A percentile compares a stretch with the other conserved stretches of the same genome.
phyloP scores from a whole-genome alignment of 805 yeast species.

The Saturnispora diversa region DNA sequence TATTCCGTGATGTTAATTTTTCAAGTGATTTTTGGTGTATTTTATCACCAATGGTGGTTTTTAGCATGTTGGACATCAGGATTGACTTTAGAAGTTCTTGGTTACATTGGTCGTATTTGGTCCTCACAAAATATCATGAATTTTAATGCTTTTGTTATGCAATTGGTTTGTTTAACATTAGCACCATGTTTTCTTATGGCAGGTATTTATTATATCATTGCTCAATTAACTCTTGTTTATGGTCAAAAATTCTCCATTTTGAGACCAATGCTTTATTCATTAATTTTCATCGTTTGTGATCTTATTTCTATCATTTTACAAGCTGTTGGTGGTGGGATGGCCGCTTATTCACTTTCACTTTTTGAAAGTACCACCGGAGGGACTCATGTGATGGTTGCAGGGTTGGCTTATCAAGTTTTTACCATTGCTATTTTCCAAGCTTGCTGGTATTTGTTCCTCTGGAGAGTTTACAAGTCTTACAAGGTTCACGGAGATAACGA shows the following conservation, averaged over 20 bases:
- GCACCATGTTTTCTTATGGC: slow-evolving; percentile 85
- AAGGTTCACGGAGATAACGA: slow-evolving; percentile 24
- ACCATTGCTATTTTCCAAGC: slow-evolving; percentile 55
- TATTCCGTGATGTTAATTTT: slow-evolving; percentile 40
- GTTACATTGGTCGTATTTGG: slow-evolving; percentile 54
- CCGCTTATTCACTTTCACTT: slow-evolving; percentile 38
- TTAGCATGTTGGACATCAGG: slow-evolving; percentile 50
- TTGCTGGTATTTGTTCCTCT: slow-evolving; percentile 42
- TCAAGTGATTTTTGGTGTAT: slow-evolving; percentile 38
- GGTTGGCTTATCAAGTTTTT: slow-evolving; percentile 67
- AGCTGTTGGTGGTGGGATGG: slow-evolving; percentile 70
- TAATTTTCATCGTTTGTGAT: slow-evolving; percentile 60
- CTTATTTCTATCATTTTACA: slow-evolving; percentile 56
- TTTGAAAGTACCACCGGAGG: slow-evolving; percentile 36
- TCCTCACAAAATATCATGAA: slow-evolving; percentile 32
- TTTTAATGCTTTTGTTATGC: slow-evolving; percentile 45
- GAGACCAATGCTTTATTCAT: slow-evolving; percentile 53
- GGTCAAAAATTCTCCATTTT: slow-evolving; percentile 46
- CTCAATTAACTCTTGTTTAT: slow-evolving; percentile 55
- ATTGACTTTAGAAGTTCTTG: slow-evolving; percentile 51
- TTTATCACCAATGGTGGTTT: slow-evolving; percentile 58
- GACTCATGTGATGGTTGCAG: slow-evolving; percentile 67
- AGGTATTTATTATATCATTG: slow-evolving; percentile 66
- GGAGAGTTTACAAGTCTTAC: slow-evolving; percentile 28
- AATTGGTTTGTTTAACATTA: slow-evolving; percentile 60